Evolutionary conservation across 768 basidiomycete genomes (phyloP).

Genomic region (Collybia sordida): DNA sequence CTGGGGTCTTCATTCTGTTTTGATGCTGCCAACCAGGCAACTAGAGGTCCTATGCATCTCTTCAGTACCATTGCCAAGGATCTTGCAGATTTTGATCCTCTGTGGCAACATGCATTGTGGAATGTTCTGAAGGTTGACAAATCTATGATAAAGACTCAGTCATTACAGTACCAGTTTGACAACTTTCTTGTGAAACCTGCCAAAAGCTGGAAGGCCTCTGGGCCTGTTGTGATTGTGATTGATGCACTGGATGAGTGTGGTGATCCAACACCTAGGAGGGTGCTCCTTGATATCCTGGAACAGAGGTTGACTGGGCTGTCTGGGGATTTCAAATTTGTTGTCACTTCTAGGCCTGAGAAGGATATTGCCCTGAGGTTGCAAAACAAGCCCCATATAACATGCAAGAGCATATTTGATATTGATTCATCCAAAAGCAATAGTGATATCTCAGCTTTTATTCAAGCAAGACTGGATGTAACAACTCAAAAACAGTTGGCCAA

Average conservation of each 20-base stretch:
- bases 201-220: constrained; percentile 6
- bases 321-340: constrained; percentile 25
- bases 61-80: constrained; percentile 31
- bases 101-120: neutral
- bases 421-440: neutral
- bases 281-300: constrained; percentile 20
- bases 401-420: neutral
- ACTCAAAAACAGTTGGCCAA: neutral
- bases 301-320: constrained; percentile 18
- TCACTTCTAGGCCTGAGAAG: too few species aligned
- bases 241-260: too few species aligned
- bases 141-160: too few species aligned
- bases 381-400: neutral
- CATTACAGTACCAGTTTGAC: constrained; percentile 18
- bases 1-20: constrained; percentile 33
- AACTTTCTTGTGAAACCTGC: constrained; percentile 10
- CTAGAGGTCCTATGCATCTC: constrained; percentile 18
- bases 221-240: constrained; percentile 26
- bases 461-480: neutral
- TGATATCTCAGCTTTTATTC: neutral
- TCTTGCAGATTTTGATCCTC: constrained; percentile 17
- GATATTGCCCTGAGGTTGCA: constrained; percentile 19
- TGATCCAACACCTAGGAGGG: constrained; percentile 16
- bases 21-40: constrained; percentile 15
- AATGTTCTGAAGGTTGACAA: constrained; percentile 1